Percentiles rank a stretch among this genome's conserved stretches.
Evolutionary conservation across 2,329 filamentous ascomycete species (phyloP).

Genomic region (Sporothrix phasma): DNA sequence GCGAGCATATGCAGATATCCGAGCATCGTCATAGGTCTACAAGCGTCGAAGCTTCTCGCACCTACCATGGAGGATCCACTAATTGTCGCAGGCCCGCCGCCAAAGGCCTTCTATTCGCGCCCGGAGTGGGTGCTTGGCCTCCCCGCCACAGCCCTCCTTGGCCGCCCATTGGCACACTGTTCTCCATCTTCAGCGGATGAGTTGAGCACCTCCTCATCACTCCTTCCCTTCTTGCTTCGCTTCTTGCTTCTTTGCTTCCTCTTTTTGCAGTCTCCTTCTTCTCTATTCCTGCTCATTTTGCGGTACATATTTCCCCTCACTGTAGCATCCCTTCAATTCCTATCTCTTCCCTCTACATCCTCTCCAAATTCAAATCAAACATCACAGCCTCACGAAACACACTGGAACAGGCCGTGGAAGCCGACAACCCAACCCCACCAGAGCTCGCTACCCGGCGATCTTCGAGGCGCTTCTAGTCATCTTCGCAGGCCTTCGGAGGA

Average conservation of each 20-base stretch:
- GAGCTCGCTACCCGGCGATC: background rate
- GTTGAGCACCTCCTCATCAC: background rate
- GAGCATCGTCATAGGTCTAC: slow-evolving; percentile 1
- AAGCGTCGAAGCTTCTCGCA: slow-evolving; percentile 18
- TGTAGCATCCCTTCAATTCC: background rate
- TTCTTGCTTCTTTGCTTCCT: background rate
- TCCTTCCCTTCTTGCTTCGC: slow-evolving; percentile 12
- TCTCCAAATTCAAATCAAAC: background rate
- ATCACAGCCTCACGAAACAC: slow-evolving; percentile 2
- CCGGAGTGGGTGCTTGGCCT: background rate
- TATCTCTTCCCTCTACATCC: background rate
- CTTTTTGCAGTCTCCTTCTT: slow-evolving; percentile 11
- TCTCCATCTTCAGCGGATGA: slow-evolving; percentile 2
- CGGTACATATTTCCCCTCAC: slow-evolving; percentile 13
- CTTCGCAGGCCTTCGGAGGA: background rate
- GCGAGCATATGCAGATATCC: slow-evolving; percentile 2
- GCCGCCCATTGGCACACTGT: slow-evolving; percentile 8
- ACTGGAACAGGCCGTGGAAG: background rate
- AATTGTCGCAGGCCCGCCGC: background rate
- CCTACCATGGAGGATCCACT: slow-evolving; percentile 7
- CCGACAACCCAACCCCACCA: background rate
- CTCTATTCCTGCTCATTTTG: background rate
- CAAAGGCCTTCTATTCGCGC: background rate
- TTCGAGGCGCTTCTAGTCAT: slow-evolving; percentile 17
- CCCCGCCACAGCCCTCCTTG: background rate